A percentile compares a stretch with the other conserved stretches of the same genome.
Evolutionary conservation across 768 basidiomycete genomes (phyloP).

Genomic region (Artomyces pyxidatus): DNA sequence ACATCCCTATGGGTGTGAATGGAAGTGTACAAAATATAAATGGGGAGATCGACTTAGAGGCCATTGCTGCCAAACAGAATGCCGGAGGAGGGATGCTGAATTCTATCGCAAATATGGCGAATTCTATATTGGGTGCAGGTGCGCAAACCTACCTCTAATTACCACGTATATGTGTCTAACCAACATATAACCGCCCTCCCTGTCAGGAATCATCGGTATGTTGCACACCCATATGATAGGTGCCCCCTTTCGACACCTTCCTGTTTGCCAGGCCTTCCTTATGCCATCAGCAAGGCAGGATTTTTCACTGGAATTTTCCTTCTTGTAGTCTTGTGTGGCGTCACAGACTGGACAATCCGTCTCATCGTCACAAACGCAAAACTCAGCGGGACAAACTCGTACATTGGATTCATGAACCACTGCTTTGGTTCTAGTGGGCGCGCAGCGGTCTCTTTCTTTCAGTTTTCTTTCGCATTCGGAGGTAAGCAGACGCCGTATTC

Average conservation of each 20-base stretch:
- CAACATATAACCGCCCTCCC: constrained; percentile 2
- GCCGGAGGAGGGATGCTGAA: constrained; percentile 71
- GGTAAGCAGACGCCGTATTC: constrained; percentile 38
- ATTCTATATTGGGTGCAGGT: constrained; percentile 93
- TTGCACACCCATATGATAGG: neutral
- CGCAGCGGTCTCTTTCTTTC: constrained; percentile 92
- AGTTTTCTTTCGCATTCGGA: constrained; percentile 96
- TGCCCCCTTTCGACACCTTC: neutral
- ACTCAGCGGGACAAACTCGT: constrained; percentile 84
- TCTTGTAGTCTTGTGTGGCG: constrained; percentile 65
- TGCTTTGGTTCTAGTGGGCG: constrained; percentile 91
- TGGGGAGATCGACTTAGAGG: constrained; percentile 56
- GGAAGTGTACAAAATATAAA: constrained; percentile 21
- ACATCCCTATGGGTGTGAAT: constrained; percentile 37
- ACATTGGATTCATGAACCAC: constrained; percentile 90
- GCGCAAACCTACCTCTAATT: constrained; percentile 27
- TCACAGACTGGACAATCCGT: constrained; percentile 98
- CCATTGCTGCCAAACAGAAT: constrained; percentile 54
- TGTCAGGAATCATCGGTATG: constrained; percentile 66
- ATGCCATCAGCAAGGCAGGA: constrained; percentile 90
- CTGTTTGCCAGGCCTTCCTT: constrained; percentile 65
- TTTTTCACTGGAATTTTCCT: constrained; percentile 85
- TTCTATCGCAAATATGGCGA: constrained; percentile 90
- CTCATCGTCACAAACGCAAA: constrained; percentile 95
- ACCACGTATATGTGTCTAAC: constrained; percentile 13